Percentiles rank a stretch among this genome's conserved stretches.
These are phyloP conservation scores for Ephemerocybe angulata DNA, from an alignment of 768 basidiomycete genomes.

Conservation along the genomic window DNA sequence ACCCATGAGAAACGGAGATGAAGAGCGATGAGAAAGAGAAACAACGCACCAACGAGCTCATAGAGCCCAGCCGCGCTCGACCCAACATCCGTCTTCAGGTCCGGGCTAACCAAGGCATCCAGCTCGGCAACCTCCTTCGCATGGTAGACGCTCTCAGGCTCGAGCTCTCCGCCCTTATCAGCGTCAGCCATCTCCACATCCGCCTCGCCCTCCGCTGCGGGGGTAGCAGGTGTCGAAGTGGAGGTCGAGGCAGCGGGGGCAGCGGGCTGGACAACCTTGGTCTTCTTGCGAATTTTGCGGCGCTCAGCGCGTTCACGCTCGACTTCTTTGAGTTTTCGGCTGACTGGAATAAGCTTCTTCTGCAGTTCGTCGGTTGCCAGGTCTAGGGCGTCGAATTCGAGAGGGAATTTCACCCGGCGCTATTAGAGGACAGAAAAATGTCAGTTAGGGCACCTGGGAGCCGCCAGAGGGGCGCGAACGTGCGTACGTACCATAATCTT, in stretches of 20 bases:
- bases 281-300: slow-evolving; percentile 74
- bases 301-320: slow-evolving; percentile 84
- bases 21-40: slow-evolving; percentile 1
- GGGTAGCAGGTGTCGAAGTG: slow-evolving; percentile 17
- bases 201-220: slow-evolving; percentile 18
- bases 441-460: background rate
- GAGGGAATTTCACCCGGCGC: slow-evolving; percentile 91
- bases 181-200: slow-evolving; percentile 52
- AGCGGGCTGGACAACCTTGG: slow-evolving; percentile 39
- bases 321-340: slow-evolving; percentile 69
- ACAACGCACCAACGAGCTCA: slow-evolving; percentile 77
- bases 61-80: slow-evolving; percentile 80
- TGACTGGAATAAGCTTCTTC: slow-evolving; percentile 64
- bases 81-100: slow-evolving; percentile 65
- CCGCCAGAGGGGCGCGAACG: background rate
- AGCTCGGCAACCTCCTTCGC: slow-evolving; percentile 64
- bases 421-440: slow-evolving; percentile 22
- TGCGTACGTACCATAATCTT: slow-evolving; percentile 84
- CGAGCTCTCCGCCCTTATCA: slow-evolving; percentile 43
- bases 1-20: slow-evolving; percentile 9
- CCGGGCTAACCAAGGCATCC: slow-evolving; percentile 57
- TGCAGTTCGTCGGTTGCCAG: slow-evolving; percentile 78
- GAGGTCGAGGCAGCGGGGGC: slow-evolving; percentile 26
- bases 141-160: slow-evolving; percentile 64
- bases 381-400: slow-evolving; percentile 84